phyloP scores from a whole-genome alignment of 768 basidiomycete species.

The Cantharellus anzutake region DNA sequence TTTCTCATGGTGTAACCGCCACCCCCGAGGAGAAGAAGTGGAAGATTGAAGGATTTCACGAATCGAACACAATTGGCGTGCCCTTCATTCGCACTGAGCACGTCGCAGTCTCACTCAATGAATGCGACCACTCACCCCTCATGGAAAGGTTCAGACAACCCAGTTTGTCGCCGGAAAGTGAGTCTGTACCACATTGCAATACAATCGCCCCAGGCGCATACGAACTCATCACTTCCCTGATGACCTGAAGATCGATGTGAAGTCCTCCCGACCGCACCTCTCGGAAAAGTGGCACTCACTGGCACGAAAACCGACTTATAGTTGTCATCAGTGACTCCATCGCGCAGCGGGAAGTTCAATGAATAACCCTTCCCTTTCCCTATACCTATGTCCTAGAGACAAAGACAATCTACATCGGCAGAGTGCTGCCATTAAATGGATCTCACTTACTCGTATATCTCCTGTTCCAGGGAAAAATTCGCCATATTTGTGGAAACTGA shows the following conservation, averaged over 20 bases:
- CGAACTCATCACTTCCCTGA: slow-evolving; percentile 81
- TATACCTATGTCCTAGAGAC: slow-evolving; percentile 65
- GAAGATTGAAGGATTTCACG: slow-evolving; percentile 90
- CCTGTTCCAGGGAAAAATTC: slow-evolving; percentile 99
- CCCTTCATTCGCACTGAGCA: slow-evolving; percentile 25
- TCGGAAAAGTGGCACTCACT: slow-evolving; percentile 26
- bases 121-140: slow-evolving; percentile 35
- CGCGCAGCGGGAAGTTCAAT: slow-evolving; percentile 84
- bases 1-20: slow-evolving; percentile 99
- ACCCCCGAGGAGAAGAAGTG: slow-evolving; percentile 84
- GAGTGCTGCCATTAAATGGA: background rate
- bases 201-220: slow-evolving; percentile 93
- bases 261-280: background rate
- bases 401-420: slow-evolving; percentile 5
- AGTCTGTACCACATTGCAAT: slow-evolving; percentile 94
- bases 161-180: slow-evolving; percentile 86
- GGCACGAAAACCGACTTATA: slow-evolving; percentile 94
- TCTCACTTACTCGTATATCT: slow-evolving; percentile 56
- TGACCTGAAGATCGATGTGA: slow-evolving; percentile 38
- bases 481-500: slow-evolving; percentile 96
- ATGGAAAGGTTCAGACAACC: slow-evolving; percentile 94
- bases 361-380: slow-evolving; percentile 89
- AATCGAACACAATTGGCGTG: slow-evolving; percentile 97
- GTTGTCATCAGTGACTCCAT: slow-evolving; percentile 88
- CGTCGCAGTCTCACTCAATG: background rate